Base-by-base conservation (phyloP, 192 early-diverging fungal species). In the Podila verticillata region DNA sequence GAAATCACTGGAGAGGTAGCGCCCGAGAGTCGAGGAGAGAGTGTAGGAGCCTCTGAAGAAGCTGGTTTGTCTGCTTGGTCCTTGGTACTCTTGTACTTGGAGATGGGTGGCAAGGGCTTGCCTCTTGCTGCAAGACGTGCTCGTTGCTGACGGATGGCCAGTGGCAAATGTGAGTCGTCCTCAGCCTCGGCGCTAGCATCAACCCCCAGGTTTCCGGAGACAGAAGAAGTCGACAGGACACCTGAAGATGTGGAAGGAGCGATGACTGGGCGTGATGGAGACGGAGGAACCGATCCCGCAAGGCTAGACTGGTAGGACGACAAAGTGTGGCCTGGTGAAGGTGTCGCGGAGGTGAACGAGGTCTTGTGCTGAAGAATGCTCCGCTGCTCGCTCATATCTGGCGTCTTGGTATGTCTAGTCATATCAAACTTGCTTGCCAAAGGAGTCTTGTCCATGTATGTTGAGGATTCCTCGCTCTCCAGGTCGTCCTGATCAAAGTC, bases 71-170 rank as follows among this genome's bases (percentile, higher is more conserved):
- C 47, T 0, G 32, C 31, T 5, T 36, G 29, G 4, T 59, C 66
- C 36, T 65, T 70, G 5, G 66, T 65, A 29, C 70, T 80, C 70
- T 68, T 80, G 56, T 80, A 80, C 48, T 72, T 72, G 10, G 77
- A 80, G 10, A 80, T 68, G 2, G 77, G 77, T 17, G 77, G 77
- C n/a, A 80, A 34, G 3, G 77, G 77, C 47, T 80, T 80, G 58
- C 77, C 77, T 34, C 57, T 68, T 12, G 77, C 77, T 31, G 65
- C 70, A n/a, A 80, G 61, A 24, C 77, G 70, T 7, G 77, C 77
- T 7, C 77, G 77, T 26, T 80, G 77, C 57, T 80, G 77, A 31
- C 77, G 69, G 19, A 80, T 80, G 2, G 77, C 77, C 10, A 80
- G 24, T 5, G 77, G 77, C 22, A 80, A 30, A 62, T 72, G 70